Base-by-base conservation (phyloP, 2,329 filamentous ascomycete species). In the Verruconis gallopava region DNA sequence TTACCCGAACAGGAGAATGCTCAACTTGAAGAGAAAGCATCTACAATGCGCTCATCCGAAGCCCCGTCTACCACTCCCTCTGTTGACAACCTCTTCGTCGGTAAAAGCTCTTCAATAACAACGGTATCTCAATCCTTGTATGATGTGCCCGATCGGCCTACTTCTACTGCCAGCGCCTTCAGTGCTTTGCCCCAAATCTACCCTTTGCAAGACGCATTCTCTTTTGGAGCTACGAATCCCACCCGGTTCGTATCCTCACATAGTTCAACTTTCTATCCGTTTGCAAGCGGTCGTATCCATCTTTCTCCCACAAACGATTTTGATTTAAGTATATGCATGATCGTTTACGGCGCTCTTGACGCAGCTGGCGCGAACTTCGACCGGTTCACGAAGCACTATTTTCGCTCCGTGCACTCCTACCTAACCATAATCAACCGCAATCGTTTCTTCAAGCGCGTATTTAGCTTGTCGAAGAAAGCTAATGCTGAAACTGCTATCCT, bases 311-410 rank as follows among this genome's bases (percentile, higher is more conserved):
- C 25, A 30, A 30, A 30, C 22, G 35, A 43, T 33, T 38, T 43
- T 35, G 41, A 43, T 37, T 13, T 43, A 11, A 21, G 19, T 2
- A 14, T 43, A n/a, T 43, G 34, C 13, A 38, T 33, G 5, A 35
- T 28, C 14, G 41, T 37, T 6, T 38, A 35, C 17, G 21, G 34
- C 36, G 33, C 30, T 20, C 41, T 43, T n/a, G 41, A 43, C 15
- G 19, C 21, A 5, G 20, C 30, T n/a, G 20, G 34, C 9, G 21
- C 21, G 4, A 21, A 38, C 13, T 38, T 38, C n/a, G 41, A 43
- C 13, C 22, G 21, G 21, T 36, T 43, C 21, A 38, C 28, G 2
- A 13, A 11, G 21, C 34, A 28, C 21, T 43, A 21, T 9, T 43
- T 43, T 15, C 33, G 34, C 9, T 38, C 41, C 11, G 28, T 33